A percentile compares a stretch with the other conserved stretches of the same genome.
Evolutionary conservation across 2,329 filamentous ascomycete species (phyloP).

Genomic region (Orbilia brochopaga): DNA sequence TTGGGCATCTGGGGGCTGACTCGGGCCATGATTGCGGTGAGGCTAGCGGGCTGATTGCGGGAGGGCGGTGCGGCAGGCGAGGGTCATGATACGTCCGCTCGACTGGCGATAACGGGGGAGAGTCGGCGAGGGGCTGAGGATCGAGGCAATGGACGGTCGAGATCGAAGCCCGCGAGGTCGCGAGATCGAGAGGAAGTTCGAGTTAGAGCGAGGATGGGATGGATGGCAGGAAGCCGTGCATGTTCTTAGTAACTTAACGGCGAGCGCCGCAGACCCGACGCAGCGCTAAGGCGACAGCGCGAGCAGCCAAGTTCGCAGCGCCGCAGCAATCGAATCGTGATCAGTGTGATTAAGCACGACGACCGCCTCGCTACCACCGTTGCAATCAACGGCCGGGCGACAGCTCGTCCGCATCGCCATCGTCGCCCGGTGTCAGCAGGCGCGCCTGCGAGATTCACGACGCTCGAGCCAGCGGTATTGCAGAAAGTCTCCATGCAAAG

Average conservation of each 20-base stretch:
- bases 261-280: no score
- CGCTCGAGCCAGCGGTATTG: no score
- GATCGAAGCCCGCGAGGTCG: neutral
- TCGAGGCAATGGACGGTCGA: neutral
- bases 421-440: no score
- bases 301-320: no score
- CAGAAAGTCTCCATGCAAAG: neutral
- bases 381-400: no score
- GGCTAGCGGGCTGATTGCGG: neutral
- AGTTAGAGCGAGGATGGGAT: neutral
- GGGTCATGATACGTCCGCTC: constrained; percentile 2
- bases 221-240: neutral
- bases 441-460: no score
- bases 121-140: neutral
- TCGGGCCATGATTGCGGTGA: constrained; percentile 51
- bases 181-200: neutral
- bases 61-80: neutral
- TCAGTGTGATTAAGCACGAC: no score
- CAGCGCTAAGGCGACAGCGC: no score
- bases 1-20: constrained; percentile 54
- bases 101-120: neutral
- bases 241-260: no score
- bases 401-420: no score
- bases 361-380: no score
- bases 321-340: no score